A percentile compares a stretch with the other conserved stretches of the same genome.
These are phyloP conservation scores for Puccinia hordei DNA, from an alignment of 1,284 basidiomycete species.

Conservation along the genomic window DNA sequence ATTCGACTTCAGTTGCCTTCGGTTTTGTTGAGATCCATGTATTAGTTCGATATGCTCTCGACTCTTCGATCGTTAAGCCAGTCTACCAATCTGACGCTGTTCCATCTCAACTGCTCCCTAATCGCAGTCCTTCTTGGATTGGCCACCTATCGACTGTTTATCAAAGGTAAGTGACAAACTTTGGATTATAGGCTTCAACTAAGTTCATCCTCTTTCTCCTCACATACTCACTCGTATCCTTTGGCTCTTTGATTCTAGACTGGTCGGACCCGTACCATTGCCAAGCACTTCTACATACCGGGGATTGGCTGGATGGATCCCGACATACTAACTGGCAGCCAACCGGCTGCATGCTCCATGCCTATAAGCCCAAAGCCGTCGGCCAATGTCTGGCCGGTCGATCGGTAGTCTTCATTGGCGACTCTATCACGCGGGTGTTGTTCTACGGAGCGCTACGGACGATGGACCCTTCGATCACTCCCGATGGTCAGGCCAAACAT, in stretches of 20 bases:
- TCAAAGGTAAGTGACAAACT: slow-evolving; percentile 38
- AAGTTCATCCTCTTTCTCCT: neutral
- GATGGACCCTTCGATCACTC: slow-evolving; percentile 57
- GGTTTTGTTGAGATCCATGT: too few species aligned
- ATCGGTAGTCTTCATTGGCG: slow-evolving; percentile 75
- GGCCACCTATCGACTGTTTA: slow-evolving; percentile 34
- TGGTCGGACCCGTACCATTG: slow-evolving; percentile 49
- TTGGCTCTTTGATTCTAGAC: slow-evolving; percentile 15
- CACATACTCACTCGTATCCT: neutral
- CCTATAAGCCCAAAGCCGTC: slow-evolving; percentile 47
- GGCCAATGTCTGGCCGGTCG: slow-evolving; percentile 55
- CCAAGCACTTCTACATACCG: slow-evolving; percentile 46
- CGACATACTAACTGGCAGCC: slow-evolving; percentile 46
- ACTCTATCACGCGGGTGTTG: slow-evolving; percentile 75
- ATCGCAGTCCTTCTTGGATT: slow-evolving; percentile 32
- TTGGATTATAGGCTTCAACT: too few species aligned
- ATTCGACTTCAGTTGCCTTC: neutral
- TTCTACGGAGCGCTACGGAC: slow-evolving; percentile 70
- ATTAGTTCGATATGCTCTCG: slow-evolving; percentile 24
- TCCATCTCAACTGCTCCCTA: slow-evolving; percentile 35
- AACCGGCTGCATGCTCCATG: slow-evolving; percentile 45
- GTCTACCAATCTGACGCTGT: slow-evolving; percentile 28
- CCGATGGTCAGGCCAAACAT: slow-evolving; percentile 56
- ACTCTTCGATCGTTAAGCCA: slow-evolving; percentile 24
- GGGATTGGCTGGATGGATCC: slow-evolving; percentile 41